Conservation (phyloP, 163 green algal species). For the Dunaliella salina region DNA sequence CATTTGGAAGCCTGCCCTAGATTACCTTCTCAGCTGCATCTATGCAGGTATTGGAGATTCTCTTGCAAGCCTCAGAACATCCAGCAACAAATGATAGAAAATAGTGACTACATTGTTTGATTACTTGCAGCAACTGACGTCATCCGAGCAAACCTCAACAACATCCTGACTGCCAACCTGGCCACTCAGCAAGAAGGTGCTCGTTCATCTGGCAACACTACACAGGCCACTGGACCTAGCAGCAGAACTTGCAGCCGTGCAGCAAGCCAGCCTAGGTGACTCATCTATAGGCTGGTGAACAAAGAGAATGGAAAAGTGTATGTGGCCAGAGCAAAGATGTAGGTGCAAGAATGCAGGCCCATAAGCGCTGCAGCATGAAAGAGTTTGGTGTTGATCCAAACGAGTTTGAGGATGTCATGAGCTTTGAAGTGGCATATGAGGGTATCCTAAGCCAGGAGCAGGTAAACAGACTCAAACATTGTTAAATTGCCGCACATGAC, state of each 20-base stretch:
- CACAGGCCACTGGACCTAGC: neutral
- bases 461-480: neutral
- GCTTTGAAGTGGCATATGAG: neutral
- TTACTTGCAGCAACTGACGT: no score
- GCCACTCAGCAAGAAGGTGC: no score
- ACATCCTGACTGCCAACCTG: no score
- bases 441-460: neutral
- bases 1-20: no score
- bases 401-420: neutral
- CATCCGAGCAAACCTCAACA: no score
- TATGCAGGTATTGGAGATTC: no score
- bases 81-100: no score
- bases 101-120: no score
- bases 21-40: no score
- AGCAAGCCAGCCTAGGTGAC: neutral
- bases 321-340: neutral
- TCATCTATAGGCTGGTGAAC: no score
- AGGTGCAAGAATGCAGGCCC: neutral
- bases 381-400: neutral
- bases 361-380: neutral
- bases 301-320: neutral
- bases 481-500: neutral
- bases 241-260: neutral
- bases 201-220: no score
- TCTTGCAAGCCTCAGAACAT: no score